Percentiles rank a stretch among this genome's conserved stretches.
These are phyloP conservation scores for Glebionis coronaria DNA, from an alignment of 129 eudicot genomes.

Conservation along the genomic window DNA sequence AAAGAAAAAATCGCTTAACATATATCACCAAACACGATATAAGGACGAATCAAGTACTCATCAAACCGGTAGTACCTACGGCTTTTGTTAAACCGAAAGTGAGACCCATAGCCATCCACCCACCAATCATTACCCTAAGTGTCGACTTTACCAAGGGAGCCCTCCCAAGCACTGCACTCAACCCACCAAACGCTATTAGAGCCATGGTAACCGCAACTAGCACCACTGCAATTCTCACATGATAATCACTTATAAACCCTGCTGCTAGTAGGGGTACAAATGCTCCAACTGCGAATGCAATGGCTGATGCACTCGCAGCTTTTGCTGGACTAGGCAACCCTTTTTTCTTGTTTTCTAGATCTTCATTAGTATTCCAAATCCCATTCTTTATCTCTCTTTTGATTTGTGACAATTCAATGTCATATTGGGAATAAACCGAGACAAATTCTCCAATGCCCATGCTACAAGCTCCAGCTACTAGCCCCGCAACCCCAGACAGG, in stretches of 20 bases:
- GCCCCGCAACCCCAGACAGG: conserved; percentile 54
- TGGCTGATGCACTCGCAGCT: conserved; percentile 62
- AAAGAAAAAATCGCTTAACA: conserved; percentile 3
- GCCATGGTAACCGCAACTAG: conserved; percentile 49
- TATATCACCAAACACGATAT: not conserved
- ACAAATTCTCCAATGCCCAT: conserved; percentile 78
- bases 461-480: conserved; percentile 65
- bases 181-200: conserved; percentile 55
- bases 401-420: conserved; percentile 61
- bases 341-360: conserved; percentile 28
- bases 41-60: not conserved
- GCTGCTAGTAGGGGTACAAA: conserved; percentile 60
- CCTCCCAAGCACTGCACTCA: conserved; percentile 53
- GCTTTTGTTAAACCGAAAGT: conserved; percentile 66
- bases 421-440: conserved; percentile 69
- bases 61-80: conserved; percentile 36
- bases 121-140: conserved; percentile 59
- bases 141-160: conserved; percentile 56
- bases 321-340: conserved; percentile 57
- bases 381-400: conserved; percentile 32
- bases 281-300: conserved; percentile 55
- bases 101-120: conserved; percentile 70
- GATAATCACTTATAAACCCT: conserved; percentile 38
- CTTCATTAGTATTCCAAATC: not conserved
- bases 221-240: conserved; percentile 53